A percentile compares a stretch with the other conserved stretches of the same genome.
Evolutionary conservation across 2,329 filamentous ascomycete genomes (phyloP).

Genomic region (Ophiosphaerella narmari): DNA sequence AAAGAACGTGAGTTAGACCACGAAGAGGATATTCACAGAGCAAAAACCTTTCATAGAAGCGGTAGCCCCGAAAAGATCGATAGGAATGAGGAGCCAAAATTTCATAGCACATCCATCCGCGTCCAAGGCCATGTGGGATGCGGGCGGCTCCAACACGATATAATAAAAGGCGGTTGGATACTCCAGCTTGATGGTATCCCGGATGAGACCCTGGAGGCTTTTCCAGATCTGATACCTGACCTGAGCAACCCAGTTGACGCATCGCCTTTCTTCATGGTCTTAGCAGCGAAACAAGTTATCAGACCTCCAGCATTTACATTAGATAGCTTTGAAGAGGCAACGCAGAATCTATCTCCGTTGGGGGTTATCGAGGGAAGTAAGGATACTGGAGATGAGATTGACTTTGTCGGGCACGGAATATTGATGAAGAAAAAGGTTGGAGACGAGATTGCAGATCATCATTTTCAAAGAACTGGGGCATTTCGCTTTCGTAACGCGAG

Average conservation of each 20-base stretch:
- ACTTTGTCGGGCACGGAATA: conserved; percentile 18
- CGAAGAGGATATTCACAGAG: neutral
- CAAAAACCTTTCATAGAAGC: neutral
- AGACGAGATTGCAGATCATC: neutral
- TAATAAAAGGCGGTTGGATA: conserved; percentile 8
- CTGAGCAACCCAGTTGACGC: conserved; percentile 1
- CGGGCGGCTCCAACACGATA: conserved; percentile 5
- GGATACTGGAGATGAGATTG: conserved; percentile 3
- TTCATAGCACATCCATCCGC: conserved; percentile 14
- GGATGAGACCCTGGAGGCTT: conserved; percentile 13
- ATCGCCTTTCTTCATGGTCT: conserved; percentile 14
- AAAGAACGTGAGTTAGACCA: conserved; percentile 2
- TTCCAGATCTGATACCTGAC: conserved; percentile 19
- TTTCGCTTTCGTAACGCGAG: conserved; percentile 16
- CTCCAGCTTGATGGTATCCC: conserved; percentile 3
- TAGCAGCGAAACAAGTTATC: conserved; percentile 19
- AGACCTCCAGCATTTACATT: neutral
- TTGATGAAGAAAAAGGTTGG: conserved; percentile 9
- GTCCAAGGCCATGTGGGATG: conserved; percentile 23
- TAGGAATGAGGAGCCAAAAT: conserved; percentile 15
- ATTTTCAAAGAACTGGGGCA: conserved; percentile 20
- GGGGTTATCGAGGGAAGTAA: neutral
- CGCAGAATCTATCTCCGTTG: neutral
- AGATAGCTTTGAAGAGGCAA: neutral
- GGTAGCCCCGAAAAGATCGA: conserved; percentile 1